A percentile compares a stretch with the other conserved stretches of the same genome.
phyloP scores from a whole-genome alignment of 441 rosid species.

The Bruguiera hainesii region DNA sequence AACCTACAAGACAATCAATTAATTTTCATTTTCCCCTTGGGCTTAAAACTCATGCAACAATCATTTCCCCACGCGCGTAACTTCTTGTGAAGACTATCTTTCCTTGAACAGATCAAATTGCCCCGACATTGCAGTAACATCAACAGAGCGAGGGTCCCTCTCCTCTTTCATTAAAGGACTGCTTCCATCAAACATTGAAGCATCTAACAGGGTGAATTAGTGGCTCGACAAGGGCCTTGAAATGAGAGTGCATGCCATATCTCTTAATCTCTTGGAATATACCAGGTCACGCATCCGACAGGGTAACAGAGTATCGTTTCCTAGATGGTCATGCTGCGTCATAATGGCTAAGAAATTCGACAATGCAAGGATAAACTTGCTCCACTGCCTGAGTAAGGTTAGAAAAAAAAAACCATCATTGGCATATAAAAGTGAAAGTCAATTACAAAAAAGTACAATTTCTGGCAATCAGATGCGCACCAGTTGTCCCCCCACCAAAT shows the following conservation, averaged over 20 bases:
- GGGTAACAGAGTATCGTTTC: not conserved
- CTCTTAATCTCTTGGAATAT: not conserved
- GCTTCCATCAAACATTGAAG: not conserved
- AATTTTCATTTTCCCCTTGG: not conserved
- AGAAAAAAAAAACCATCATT: slow-evolving; percentile 5
- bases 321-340: slow-evolving; percentile 37
- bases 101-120: no score
- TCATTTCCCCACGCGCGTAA: not conserved
- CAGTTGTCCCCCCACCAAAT: slow-evolving; percentile 68
- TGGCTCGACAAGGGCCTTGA: not conserved
- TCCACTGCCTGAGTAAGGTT: slow-evolving; percentile 63
- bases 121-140: no score
- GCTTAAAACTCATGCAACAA: not conserved
- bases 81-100: not conserved
- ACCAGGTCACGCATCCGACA: not conserved
- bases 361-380: slow-evolving; percentile 80
- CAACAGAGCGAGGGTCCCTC: no score
- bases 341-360: slow-evolving; percentile 54
- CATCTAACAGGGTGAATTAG: not conserved
- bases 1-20: slow-evolving; percentile 3
- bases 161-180: not conserved
- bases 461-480: slow-evolving; percentile 33
- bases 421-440: slow-evolving; percentile 1
- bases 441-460: not conserved
- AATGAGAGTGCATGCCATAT: not conserved